Base-by-base conservation (phyloP, 2,329 filamentous ascomycete species). In the Paecilomyces niveus region DNA sequence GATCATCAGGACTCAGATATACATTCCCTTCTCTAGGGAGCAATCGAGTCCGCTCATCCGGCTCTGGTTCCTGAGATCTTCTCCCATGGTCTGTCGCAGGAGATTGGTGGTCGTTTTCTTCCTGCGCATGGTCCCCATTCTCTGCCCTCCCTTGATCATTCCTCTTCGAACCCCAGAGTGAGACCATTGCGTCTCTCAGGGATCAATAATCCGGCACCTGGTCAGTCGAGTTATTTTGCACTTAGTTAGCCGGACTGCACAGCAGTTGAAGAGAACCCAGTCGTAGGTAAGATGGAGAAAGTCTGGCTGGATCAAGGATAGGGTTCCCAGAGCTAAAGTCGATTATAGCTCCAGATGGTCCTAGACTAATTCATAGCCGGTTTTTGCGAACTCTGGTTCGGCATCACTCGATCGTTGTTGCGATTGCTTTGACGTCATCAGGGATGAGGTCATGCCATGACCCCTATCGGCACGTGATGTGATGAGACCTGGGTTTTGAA, bases 1-100 rank as follows among this genome's bases (percentile, higher is more conserved):
- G 89, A 70, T 92, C 89, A 78, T 92, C 88, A 11, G 89, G 89
- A 67, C 88, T 89, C 57, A 92, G 78, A 67, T 88, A 92, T 54
- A 80, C 81, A 69, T 63, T 60, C 31, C 89, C 83, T 51, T 85
- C 76, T 58, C 85, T 83, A 67, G 86, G 88, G 39, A 95, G 81
- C 64, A 95, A 80, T 31, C 89, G 83, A 45, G 84, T 85, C 61
- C 83, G 75, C 72, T 89, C 86, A 61, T 83, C 80, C 22, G 83
- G 78, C 58, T 85, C 80, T 54, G 65, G 59, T 10, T 64, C 57
- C 55, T 57, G 53, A 24, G 18, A 15, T 52, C 35, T 31, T 33
- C 53, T 35, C 50, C 26, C 24, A 29, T 56, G 29, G 15, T 60
- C 50, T 8, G 61, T 58, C 11, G 45, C 51, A n/a, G 61, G 59